These are phyloP conservation scores for Fomitiporia mediterranea DNA, from an alignment of 1,284 basidiomycete species.

Conservation along the genomic window DNA sequence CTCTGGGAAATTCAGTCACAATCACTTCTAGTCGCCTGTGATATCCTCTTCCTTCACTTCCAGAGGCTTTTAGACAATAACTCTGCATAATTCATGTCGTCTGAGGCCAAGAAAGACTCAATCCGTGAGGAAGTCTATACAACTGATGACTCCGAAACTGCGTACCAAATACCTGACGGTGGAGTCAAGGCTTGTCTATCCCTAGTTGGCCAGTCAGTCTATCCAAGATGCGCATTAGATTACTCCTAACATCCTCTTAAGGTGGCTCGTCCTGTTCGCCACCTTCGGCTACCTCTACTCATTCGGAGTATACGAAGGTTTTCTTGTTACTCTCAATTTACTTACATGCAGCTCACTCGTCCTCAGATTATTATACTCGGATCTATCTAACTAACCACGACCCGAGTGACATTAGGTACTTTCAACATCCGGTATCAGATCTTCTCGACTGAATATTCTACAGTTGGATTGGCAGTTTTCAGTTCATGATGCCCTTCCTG, in stretches of 20 bases:
- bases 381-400: slow-evolving; percentile 1
- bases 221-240: neutral
- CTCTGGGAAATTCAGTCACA: too few species aligned
- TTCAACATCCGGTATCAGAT: neutral
- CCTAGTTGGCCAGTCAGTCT: slow-evolving; percentile 1
- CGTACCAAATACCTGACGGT: slow-evolving; percentile 1
- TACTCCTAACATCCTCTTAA: neutral
- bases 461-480: slow-evolving; percentile 10
- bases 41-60: too few species aligned
- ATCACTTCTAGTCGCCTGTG: too few species aligned
- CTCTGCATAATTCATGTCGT: too few species aligned
- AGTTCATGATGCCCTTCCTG: slow-evolving; percentile 7
- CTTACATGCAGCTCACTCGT: too few species aligned
- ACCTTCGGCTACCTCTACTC: neutral
- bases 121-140: neutral
- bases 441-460: neutral
- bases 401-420: slow-evolving; percentile 3
- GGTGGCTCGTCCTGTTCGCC: neutral
- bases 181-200: neutral
- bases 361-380: slow-evolving; percentile 5
- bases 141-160: neutral
- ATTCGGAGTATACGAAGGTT: slow-evolving; percentile 7
- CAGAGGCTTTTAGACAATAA: too few species aligned
- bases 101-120: neutral
- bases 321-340: too few species aligned